Percentiles rank a stretch among this genome's conserved stretches.
Evolutionary conservation across 2,329 filamentous ascomycete genomes (phyloP).

Genomic region (Ophiognomonia clavigignenti-juglandacearum): DNA sequence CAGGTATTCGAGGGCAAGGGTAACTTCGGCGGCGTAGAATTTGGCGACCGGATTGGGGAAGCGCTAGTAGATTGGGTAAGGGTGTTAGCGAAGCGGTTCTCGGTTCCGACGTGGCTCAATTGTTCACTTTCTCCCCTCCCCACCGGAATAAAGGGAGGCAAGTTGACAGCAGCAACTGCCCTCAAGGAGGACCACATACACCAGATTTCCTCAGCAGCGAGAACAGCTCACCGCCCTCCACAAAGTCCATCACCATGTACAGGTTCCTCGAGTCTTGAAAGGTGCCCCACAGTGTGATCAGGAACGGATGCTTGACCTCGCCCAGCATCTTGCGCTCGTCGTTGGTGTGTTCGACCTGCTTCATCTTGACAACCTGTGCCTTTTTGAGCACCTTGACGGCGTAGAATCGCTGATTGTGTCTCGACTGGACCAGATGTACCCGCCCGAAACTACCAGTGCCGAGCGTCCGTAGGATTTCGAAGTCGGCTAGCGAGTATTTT

Average conservation of each 20-base stretch:
- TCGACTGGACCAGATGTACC: conserved; percentile 94
- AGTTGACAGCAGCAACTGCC: too few relatives aligned
- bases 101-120: too few relatives aligned
- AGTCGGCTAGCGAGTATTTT: conserved; percentile 92
- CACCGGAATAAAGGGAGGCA: neutral
- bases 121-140: too few relatives aligned
- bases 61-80: conserved; percentile 59
- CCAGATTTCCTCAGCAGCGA: conserved; percentile 92
- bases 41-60: conserved; percentile 99
- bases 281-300: conserved; percentile 97
- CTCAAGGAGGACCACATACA: too few relatives aligned
- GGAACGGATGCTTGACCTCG: conserved; percentile 94
- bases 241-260: conserved; percentile 99
- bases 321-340: conserved; percentile 95
- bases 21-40: conserved; percentile 98
- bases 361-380: conserved; percentile 98
- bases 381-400: conserved; percentile 99
- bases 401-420: conserved; percentile 97
- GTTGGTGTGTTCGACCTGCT: conserved; percentile 99
- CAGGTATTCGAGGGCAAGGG: conserved; percentile 89
- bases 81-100: conserved; percentile 18
- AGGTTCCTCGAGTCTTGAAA: conserved; percentile 94
- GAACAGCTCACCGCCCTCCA: conserved; percentile 96
- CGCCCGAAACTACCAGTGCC: conserved; percentile 96
- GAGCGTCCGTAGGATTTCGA: conserved; percentile 82